Conservation (phyloP, 108 stramenopile genomes). For the Nitzschia sp. region DNA sequence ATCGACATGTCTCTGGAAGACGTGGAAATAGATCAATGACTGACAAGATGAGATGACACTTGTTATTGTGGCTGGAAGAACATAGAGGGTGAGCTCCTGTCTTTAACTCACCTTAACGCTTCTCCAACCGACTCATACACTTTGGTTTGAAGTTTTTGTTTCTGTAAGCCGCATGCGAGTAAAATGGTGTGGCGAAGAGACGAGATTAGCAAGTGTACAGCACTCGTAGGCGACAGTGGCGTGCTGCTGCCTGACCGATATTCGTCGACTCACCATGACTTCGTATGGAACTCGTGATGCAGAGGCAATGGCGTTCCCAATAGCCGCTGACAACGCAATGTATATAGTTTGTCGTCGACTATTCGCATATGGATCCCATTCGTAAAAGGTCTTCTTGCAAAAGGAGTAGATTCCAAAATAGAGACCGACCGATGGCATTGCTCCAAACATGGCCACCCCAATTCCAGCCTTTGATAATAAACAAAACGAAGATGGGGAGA, state of each 20-base stretch:
- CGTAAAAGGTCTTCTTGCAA: conserved; percentile 64
- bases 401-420: conserved; percentile 91
- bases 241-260: too few species aligned
- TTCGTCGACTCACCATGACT: too few species aligned
- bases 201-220: too few species aligned
- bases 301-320: conserved; percentile 88
- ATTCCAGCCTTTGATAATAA: conserved; percentile 82
- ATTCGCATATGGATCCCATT: conserved; percentile 35
- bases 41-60: too few species aligned
- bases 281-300: conserved; percentile 96
- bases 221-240: too few species aligned
- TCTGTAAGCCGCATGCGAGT: too few species aligned
- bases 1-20: conserved; percentile 42
- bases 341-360: conserved; percentile 28
- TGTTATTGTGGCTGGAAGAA: too few species aligned
- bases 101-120: conserved; percentile 56
- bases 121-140: conserved; percentile 67
- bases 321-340: conserved; percentile 83
- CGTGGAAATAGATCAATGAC: conserved; percentile 37
- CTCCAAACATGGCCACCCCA: conserved; percentile 77
- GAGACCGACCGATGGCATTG: conserved; percentile 85
- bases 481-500: too few species aligned
- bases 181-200: too few species aligned
- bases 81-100: not conserved
- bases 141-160: conserved; percentile 92